Base-by-base conservation (phyloP, 1,139 yeast genomes). In the Blastobotrys elegans region DNA sequence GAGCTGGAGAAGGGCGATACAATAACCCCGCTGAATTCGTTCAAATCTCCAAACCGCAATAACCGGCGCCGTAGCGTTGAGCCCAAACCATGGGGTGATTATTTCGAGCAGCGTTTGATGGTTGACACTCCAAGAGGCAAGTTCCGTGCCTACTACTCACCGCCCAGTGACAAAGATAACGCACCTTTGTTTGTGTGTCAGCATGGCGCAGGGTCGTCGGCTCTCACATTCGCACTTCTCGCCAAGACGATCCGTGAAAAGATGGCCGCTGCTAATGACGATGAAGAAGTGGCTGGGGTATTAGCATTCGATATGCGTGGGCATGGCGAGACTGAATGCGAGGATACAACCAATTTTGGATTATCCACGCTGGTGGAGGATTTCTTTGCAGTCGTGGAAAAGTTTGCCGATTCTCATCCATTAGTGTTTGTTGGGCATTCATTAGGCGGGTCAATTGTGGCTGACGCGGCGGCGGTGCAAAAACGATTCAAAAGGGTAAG, bases 171-270 rank as follows among this genome's bases (percentile, higher is more conserved):
- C 10, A 48, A 58, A 2, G 48, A 47, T 2, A 60, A 64, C 0
- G 70, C 76, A 0, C 83, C 94, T 0, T 60, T 88, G 1, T 79
- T 85, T 55, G 68, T 90, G 1, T 80, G 82, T 55, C 94, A 87
- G 54, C 99, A 92, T 64, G 99, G 99, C 4, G 97, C 97, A 1
- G 98, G 97, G 0, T 89, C 97, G 1, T 79, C 87, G 2, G 88
- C 84, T 0, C 70, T 87, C 68, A 75, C 96, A 0, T 92, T 86
- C 70, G 87, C 87, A 0, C 66, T 68, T 31, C 62, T 84, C 30
- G 67, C 79, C 0, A 66, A 63, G 53, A 60, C 67, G 13, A 45
- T 77, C 46, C 50, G 55, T n/a, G 53, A 53, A 38, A 61, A 35
- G 45, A 67, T 55, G 69, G 58, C 30, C 43, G 53, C 52, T 13